Percentiles rank a stretch among this genome's conserved stretches.
Conservation (phyloP, 805 yeast species). For the Pichia californica region DNA sequence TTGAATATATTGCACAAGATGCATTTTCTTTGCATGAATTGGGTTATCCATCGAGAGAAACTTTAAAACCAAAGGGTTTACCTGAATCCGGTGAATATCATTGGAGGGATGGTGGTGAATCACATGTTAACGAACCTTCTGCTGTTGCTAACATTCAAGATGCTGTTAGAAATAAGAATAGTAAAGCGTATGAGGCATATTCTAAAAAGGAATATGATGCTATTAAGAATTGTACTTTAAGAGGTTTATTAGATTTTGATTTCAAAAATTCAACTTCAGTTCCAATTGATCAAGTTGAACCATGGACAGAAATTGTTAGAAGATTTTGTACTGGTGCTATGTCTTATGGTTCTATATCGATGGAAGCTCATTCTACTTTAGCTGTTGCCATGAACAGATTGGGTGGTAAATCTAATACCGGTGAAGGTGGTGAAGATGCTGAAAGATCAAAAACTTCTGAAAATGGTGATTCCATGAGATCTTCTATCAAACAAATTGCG, state of each 20-base stretch:
- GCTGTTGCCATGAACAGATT: slow-evolving; percentile 98
- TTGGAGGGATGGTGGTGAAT: slow-evolving; percentile 98
- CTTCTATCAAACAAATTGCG: slow-evolving; percentile 97
- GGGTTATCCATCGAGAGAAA: slow-evolving; percentile 77
- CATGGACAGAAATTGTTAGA: slow-evolving; percentile 98
- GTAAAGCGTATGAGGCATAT: slow-evolving; percentile 84
- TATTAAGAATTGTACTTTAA: slow-evolving; percentile 82
- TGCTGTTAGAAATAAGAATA: slow-evolving; percentile 96
- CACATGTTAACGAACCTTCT: slow-evolving; percentile 89
- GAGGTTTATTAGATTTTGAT: slow-evolving; percentile 92
- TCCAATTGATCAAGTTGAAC: slow-evolving; percentile 97
- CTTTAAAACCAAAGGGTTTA: slow-evolving; percentile 63
- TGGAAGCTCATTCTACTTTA: slow-evolving; percentile 96
- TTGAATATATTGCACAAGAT: slow-evolving; percentile 94
- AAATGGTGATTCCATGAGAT: slow-evolving; percentile 96
- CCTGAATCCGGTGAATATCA: slow-evolving; percentile 97
- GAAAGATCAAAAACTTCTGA: slow-evolving; percentile 75
- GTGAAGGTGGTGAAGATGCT: slow-evolving; percentile 99
- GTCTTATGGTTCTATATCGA: slow-evolving; percentile 97
- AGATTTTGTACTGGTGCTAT: slow-evolving; percentile 99
- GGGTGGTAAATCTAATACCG: slow-evolving; percentile 97
- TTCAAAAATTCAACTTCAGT: slow-evolving; percentile 63
- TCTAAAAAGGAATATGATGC: slow-evolving; percentile 88
- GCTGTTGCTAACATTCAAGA: slow-evolving; percentile 95
- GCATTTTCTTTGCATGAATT: slow-evolving; percentile 90